Base-by-base conservation (phyloP, 1,284 basidiomycete species). In the Caloboletus firmus region DNA sequence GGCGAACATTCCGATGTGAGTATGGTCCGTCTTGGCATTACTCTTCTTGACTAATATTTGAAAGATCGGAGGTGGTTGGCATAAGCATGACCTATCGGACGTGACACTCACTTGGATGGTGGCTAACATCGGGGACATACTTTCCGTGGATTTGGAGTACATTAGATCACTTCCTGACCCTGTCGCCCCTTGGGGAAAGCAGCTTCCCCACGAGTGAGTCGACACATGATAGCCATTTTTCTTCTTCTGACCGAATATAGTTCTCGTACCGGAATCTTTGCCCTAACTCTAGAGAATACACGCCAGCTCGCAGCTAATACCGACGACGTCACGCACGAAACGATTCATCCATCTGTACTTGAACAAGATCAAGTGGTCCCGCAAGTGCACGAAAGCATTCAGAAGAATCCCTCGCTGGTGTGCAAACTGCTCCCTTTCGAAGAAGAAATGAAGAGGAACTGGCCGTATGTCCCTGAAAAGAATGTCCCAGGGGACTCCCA, bases 61-160 rank as follows among this genome's bases (percentile, higher is more conserved):
- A 52, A 52, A 87, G 85, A 77, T 88, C 49, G 87, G 86, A 35
- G 86, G 87, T 22, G 86, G 86, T 32, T 89, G 81, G 68, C 65
- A 75, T 30, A 74, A 81, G 41, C 87, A 87, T 63, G 87, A 89
- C 59, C 66, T 89, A n/a, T 76, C 86, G 0, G 84, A 88, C 61
- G 45, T 88, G 34, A 77, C 83, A 6, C 70, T 89, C 39, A 73
- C 74, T 40, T 89, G 87, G 87, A 87, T 89, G 83, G 76, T 77
- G 49, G 78, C 83, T 5, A 79, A 86, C 52, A 67, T 88, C 37
- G 73, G 71, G 36, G 75, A 79, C 49, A 77, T 81, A 3, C 65
- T 89, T 35, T 79, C 79, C 6, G 63, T 88, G 45, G 83, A 89
- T 62, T 60, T 75, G 37, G 62, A 72, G 12, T 88, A 89, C 60